Conservation (phyloP, 2,329 filamentous ascomycete genomes). For the Zymoseptoria ardabiliae region DNA sequence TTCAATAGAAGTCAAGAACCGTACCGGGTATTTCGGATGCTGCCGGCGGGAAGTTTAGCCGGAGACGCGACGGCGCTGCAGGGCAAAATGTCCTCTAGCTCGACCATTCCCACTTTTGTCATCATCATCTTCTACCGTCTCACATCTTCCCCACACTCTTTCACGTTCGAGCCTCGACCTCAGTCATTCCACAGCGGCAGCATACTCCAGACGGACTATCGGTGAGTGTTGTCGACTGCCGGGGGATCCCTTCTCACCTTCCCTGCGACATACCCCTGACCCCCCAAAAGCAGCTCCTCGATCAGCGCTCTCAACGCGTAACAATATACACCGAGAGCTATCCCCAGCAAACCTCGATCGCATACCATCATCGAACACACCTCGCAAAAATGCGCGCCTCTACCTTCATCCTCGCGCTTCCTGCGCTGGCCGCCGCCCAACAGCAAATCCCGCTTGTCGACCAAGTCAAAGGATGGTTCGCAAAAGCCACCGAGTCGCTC, state of each 20-base stretch:
- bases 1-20: background rate
- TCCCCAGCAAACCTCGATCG: background rate
- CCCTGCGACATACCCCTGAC: background rate
- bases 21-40: background rate
- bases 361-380: background rate
- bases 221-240: background rate
- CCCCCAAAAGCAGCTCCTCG: background rate
- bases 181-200: background rate
- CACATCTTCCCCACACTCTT: background rate
- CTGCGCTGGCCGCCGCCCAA: conserved; percentile 46
- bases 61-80: background rate
- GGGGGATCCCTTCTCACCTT: background rate
- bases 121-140: background rate
- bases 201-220: background rate
- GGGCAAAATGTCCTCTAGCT: background rate
- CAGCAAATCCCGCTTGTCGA: conserved; percentile 56
- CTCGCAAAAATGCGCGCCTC: conserved; percentile 45
- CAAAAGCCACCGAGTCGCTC: conserved; percentile 49
- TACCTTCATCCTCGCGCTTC: conserved; percentile 45
- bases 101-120: background rate
- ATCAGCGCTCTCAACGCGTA: background rate
- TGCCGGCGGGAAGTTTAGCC: background rate
- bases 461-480: conserved; percentile 49
- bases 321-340: background rate
- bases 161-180: background rate